Base-by-base conservation (phyloP, 768 basidiomycete genomes). In the Dioszegia hungarica region DNA sequence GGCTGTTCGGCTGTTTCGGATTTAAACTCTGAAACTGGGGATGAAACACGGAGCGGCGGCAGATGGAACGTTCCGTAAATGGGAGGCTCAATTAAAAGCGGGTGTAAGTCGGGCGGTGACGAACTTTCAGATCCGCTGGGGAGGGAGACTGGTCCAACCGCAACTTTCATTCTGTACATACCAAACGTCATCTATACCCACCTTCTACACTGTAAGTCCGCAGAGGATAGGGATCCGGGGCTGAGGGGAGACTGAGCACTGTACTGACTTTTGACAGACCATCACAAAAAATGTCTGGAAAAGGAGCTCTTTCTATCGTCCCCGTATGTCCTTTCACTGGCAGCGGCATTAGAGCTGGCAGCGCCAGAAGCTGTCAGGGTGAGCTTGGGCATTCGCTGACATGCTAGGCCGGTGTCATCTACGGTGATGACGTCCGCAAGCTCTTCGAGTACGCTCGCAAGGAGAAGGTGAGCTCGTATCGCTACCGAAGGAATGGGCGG, bases 401-500 rank as follows among this genome's bases (percentile, higher is more conserved):
- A 3, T 41, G 29, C 53, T 24, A 94, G 92, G 81, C 90, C 76
- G 94, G 94, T 63, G 94, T 99, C 60, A 79, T 99, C 75, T 93
- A 91, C 59, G 94, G 94, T 77, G 88, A 93, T 66, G 84, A 98
- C 76, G 88, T 90, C 68, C 85, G 90, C 79, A 93, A 92, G 78
- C 79, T 99, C 74, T 94, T 98, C 76, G 86, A 94, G 67, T 95
- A 94, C 76, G 94, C 93, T 41, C 88, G 87, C 70, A 83, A 85
- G 68, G 74, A 97, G 77, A 80, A 92, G 81, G 94, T 90, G 61
- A 61, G 82, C 67, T 41, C 14, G 45, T n/a, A n/a, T n/a, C 37
- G 34, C 40, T 12, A 2, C 24, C 28, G 6, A 45, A 24, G 24
- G 40, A 4, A 12, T 20, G 29, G 22, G 22, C 36, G 1, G 36